Evolutionary conservation across 2,329 filamentous ascomycete species (phyloP).

Genomic region (Ramichloridium luteum): DNA sequence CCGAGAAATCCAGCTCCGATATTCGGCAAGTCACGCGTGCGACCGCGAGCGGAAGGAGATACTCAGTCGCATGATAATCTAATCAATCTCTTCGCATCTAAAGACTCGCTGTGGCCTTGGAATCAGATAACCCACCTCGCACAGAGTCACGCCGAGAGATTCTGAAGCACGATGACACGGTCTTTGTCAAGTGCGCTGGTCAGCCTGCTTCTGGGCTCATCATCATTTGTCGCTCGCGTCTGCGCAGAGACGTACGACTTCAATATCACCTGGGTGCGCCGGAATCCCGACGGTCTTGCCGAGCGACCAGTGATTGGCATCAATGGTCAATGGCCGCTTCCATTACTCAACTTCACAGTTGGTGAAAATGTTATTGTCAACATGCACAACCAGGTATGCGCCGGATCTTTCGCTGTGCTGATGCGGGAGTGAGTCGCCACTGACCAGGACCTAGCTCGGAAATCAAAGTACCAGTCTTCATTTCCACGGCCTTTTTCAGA

Average conservation of each 20-base stretch:
- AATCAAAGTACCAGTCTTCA: slow-evolving; percentile 57
- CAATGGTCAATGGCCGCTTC: slow-evolving; percentile 63
- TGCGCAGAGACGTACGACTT: slow-evolving; percentile 38
- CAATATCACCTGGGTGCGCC: slow-evolving; percentile 43
- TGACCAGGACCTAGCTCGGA: slow-evolving; percentile 29
- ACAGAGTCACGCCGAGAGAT: no score
- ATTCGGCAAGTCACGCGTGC: no score
- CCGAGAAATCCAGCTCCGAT: no score
- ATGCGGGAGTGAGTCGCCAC: slow-evolving; percentile 1
- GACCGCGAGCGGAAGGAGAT: no score
- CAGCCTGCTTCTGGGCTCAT: slow-evolving; percentile 18
- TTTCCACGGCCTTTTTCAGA: slow-evolving; percentile 68
- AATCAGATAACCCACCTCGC: no score
- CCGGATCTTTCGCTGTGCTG: slow-evolving; percentile 1
- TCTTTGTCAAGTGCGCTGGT: no score
- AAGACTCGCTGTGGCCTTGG: no score
- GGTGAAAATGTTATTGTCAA: slow-evolving; percentile 61
- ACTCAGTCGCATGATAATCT: slow-evolving; percentile 1
- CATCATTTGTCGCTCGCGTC: slow-evolving; percentile 7
- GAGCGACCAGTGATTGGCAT: slow-evolving; percentile 50
- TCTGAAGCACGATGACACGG: no score
- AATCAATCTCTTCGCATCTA: no score
- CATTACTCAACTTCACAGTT: slow-evolving; percentile 59
- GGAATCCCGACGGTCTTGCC: slow-evolving; percentile 42
- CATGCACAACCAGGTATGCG: slow-evolving; percentile 47